Conservation (phyloP, 495 filamentous ascomycete species). For the Tuber aestivum region DNA sequence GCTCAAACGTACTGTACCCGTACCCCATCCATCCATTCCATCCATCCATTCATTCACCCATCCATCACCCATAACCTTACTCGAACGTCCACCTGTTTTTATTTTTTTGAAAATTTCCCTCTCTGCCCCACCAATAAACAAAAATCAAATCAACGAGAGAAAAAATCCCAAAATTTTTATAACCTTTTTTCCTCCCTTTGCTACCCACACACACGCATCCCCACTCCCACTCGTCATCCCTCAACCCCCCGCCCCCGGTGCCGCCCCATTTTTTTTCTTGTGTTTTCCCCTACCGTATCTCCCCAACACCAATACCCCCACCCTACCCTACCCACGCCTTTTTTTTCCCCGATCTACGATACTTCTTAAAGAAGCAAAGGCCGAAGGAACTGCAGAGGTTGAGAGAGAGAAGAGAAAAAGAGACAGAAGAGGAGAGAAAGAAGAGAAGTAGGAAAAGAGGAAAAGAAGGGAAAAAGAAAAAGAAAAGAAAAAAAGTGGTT, state of each 20-base stretch:
- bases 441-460: neutral
- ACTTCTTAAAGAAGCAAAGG: slow-evolving; percentile 37
- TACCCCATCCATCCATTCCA: slow-evolving; percentile 6
- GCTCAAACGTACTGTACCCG: slow-evolving; percentile 4
- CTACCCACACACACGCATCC: slow-evolving; percentile 3
- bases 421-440: neutral
- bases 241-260: slow-evolving; percentile 3
- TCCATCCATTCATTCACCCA: slow-evolving; percentile 1
- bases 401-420: neutral
- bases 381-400: slow-evolving; percentile 31
- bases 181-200: neutral
- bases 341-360: slow-evolving; percentile 38
- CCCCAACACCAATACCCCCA: slow-evolving; percentile 2
- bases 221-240: slow-evolving; percentile 2
- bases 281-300: slow-evolving; percentile 3
- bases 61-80: slow-evolving; percentile 2
- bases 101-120: neutral
- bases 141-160: neutral
- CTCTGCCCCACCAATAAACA: slow-evolving; percentile 4
- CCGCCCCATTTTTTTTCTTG: slow-evolving; percentile 5
- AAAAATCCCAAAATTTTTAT: neutral
- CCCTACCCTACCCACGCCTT: slow-evolving; percentile 16
- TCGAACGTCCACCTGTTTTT: neutral
- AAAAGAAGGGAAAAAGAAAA: neutral
- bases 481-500: neutral